A percentile compares a stretch with the other conserved stretches of the same genome.
phyloP scores from a whole-genome alignment of 1,284 basidiomycete genomes.

The Salmacisia buchloeana region DNA sequence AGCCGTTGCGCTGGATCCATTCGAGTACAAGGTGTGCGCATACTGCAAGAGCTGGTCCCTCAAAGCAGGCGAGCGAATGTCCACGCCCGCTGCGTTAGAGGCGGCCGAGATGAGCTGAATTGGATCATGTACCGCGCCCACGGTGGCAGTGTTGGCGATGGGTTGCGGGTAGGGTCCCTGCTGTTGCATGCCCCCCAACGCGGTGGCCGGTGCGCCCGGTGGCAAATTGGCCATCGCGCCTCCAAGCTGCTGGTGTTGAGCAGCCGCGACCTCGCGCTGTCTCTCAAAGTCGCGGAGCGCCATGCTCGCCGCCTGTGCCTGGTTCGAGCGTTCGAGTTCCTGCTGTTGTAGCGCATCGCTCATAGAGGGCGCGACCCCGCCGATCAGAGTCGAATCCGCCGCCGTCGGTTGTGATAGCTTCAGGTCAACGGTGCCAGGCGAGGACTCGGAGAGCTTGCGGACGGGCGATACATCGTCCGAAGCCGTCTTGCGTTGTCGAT shows the following conservation, averaged over 20 bases:
- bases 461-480: not conserved
- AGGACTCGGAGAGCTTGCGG: not conserved
- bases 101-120: slow-evolving; percentile 34
- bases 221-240: not conserved
- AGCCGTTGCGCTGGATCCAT: slow-evolving; percentile 14
- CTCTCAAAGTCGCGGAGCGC: not conserved
- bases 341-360: not conserved
- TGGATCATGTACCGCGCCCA: slow-evolving; percentile 28
- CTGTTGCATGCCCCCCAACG: not conserved
- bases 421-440: not conserved
- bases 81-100: slow-evolving; percentile 28
- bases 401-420: not conserved
- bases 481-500: not conserved
- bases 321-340: not conserved
- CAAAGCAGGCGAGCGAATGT: slow-evolving; percentile 29
- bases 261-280: not conserved
- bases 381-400: not conserved
- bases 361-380: not conserved
- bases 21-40: slow-evolving; percentile 41
- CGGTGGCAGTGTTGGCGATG: no score
- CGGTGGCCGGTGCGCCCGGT: not conserved
- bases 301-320: slow-evolving; percentile 2
- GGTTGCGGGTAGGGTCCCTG: not conserved
- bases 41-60: slow-evolving; percentile 46
- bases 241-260: not conserved